Evolutionary conservation across 2,329 filamentous ascomycete species (phyloP), one percentile per base, ranked within the genome.

Genomic region (Fusarium sp.): DNA sequence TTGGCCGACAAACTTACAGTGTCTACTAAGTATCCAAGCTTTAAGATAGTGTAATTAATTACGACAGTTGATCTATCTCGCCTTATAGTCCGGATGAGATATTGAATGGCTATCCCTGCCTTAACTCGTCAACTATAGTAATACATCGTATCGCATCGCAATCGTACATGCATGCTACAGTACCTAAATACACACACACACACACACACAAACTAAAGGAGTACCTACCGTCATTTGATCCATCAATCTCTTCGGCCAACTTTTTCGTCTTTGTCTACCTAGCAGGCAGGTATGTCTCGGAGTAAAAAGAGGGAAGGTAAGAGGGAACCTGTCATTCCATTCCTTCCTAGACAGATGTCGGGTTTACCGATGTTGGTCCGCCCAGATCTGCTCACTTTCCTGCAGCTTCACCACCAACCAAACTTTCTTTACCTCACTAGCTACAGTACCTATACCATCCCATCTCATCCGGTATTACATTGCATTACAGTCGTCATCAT

Each of bases 91-190:
- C 47, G 52, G 47, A 54, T 38, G 66, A 54, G 41, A 53, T 67
- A 62, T 67, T 50, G 59, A 54, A 34, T 26, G 52, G 65, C 38
- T 30, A 69, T 66, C 65, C 65, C 58, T 69, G 62, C 52, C 65
- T 47, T 28, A 18, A 28, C 47, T 12, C 26, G 34, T 50, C 37
- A 58, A 44, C 38, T 46, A 38, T 61, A 45, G 46, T 51, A 37
- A 36, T 55, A 15, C 30, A 47, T 64, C 51, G 51, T 49, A 41
- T 53, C 44, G 55, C 23, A 40, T 40, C 36, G 33, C 23, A 23
- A 23, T 23, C 23, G 23, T 23, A 23, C 23, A 23, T 23, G 23
- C 23, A 23, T 23, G 23, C 23, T 23, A 23, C 23, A 23, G 4
- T 23, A 23, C 23, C 23, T 23, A 23, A n/a, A n/a, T n/a, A n/a